These are phyloP conservation scores for Domatiomyces catenatus DNA, from an alignment of 2,329 filamentous ascomycete genomes.

Conservation along the genomic window DNA sequence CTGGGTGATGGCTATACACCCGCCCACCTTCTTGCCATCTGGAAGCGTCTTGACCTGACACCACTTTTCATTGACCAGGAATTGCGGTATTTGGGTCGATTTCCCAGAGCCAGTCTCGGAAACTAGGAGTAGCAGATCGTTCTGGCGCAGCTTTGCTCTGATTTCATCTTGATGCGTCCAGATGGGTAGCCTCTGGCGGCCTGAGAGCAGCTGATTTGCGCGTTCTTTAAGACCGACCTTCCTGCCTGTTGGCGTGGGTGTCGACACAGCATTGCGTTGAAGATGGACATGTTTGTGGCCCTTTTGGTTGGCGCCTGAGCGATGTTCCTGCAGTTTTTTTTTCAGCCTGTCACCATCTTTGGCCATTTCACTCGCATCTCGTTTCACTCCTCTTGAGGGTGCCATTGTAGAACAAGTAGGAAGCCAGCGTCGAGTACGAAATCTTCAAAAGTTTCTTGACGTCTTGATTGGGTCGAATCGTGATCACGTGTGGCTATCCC, in stretches of 20 bases:
- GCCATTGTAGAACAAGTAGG: background rate
- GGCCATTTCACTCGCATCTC: background rate
- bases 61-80: conserved; percentile 66
- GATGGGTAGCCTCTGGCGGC: conserved; percentile 60
- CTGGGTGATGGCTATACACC: conserved; percentile 84
- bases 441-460: background rate
- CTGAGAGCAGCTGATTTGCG: conserved; percentile 24
- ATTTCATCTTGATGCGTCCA: conserved; percentile 62
- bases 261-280: background rate
- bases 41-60: conserved; percentile 36
- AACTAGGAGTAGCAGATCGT: conserved; percentile 66
- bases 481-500: too few relatives aligned
- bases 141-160: conserved; percentile 43
- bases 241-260: background rate
- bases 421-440: background rate
- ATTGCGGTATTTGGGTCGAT: conserved; percentile 90
- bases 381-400: background rate
- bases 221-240: background rate
- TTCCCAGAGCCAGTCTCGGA: conserved; percentile 96
- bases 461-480: too few relatives aligned
- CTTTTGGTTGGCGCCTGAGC: background rate
- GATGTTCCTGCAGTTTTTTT: background rate
- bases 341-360: background rate
- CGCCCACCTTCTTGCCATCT: conserved; percentile 41
- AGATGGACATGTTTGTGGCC: background rate